phyloP scores from a whole-genome alignment of 208 protist species.

The Leishmania major region DNA sequence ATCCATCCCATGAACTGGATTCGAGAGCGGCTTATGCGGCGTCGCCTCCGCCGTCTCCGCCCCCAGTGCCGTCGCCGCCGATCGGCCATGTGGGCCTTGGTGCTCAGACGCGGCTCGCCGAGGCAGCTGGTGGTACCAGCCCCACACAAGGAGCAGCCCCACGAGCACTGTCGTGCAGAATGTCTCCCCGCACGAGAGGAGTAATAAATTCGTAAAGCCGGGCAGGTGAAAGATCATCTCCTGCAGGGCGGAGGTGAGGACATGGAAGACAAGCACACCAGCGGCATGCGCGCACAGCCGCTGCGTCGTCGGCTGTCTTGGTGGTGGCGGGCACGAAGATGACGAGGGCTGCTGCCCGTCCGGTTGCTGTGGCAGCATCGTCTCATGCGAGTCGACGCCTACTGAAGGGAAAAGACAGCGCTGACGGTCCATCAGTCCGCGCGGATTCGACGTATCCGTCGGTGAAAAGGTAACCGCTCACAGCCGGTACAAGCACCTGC shows the following conservation, averaged over 20 bases:
- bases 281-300: conserved; percentile 32
- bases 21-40: not conserved
- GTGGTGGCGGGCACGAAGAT: not conserved
- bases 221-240: conserved; percentile 68
- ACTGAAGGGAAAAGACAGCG: not conserved
- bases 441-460: not conserved
- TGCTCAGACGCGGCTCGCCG: not conserved
- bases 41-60: not conserved
- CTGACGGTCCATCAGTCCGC: not conserved
- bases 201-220: conserved; percentile 43
- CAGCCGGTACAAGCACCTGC: not conserved
- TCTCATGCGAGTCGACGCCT: not conserved
- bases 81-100: not conserved
- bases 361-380: not conserved
- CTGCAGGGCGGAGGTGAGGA: conserved; percentile 44
- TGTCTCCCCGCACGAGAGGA: conserved; percentile 48
- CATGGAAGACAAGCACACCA: conserved; percentile 47
- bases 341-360: not conserved
- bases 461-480: not conserved
- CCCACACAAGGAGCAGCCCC: conserved; percentile 21
- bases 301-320: conserved; percentile 11
- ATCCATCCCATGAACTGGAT: not conserved
- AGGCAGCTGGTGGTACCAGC: not conserved
- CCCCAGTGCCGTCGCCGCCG: not conserved
- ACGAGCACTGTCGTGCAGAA: conserved; percentile 36